phyloP scores from a whole-genome alignment of 1,284 basidiomycete species.

The Porogramme epimiltina region DNA sequence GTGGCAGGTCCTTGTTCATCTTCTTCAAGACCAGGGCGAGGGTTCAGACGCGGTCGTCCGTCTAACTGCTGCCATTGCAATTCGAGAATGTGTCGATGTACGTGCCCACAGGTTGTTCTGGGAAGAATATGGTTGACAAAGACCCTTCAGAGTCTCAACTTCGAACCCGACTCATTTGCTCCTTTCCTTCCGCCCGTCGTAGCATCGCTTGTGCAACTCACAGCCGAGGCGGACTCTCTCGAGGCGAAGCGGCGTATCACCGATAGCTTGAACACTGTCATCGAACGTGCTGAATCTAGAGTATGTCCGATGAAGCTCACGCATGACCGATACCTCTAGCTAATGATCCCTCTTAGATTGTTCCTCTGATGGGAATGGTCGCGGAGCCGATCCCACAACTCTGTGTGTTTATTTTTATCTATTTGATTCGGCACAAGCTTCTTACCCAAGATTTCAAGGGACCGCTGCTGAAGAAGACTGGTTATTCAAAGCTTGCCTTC shows the following conservation, averaged over 20 bases:
- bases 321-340: neutral
- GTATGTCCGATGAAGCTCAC: constrained; percentile 44
- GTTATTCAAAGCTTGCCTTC: constrained; percentile 77
- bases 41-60: constrained; percentile 83
- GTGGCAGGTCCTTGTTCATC: constrained; percentile 80
- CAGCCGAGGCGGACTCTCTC: constrained; percentile 75
- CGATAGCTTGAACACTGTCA: constrained; percentile 69
- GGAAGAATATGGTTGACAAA: neutral
- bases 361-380: constrained; percentile 69
- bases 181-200: constrained; percentile 62
- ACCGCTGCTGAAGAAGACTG: constrained; percentile 69
- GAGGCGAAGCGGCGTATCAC: constrained; percentile 81
- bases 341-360: constrained; percentile 48
- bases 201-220: constrained; percentile 65
- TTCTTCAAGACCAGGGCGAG: constrained; percentile 67
- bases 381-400: constrained; percentile 71
- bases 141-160: constrained; percentile 30
- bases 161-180: constrained; percentile 58
- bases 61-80: constrained; percentile 74
- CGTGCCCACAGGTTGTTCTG: constrained; percentile 31
- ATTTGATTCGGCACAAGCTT: constrained; percentile 7
- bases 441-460: constrained; percentile 55
- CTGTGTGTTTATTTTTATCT: constrained; percentile 53
- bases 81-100: constrained; percentile 84
- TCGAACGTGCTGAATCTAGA: constrained; percentile 65